phyloP scores from a whole-genome alignment of 768 basidiomycete genomes.

The Tricholoma matsutake region DNA sequence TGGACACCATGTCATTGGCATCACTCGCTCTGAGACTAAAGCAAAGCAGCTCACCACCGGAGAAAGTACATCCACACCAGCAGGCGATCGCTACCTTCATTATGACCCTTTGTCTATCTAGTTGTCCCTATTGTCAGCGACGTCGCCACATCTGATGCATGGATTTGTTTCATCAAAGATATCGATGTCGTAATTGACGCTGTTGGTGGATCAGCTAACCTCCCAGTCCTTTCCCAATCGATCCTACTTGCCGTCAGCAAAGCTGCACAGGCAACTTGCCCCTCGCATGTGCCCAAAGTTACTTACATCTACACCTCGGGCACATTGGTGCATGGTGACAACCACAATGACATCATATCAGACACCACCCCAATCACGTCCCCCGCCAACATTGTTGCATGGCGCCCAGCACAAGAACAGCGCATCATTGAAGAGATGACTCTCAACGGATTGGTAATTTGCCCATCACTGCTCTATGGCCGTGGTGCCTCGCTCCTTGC shows the following conservation, averaged over 20 bases:
- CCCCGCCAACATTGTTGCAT: background rate
- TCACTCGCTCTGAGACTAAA: background rate
- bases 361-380: background rate
- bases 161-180: background rate
- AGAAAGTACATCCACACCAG: background rate
- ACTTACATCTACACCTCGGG: background rate
- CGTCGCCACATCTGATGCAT: background rate
- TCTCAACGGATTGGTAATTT: background rate
- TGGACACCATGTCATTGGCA: background rate
- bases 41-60: background rate
- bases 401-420: background rate
- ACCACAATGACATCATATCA: background rate
- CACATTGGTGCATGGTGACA: background rate
- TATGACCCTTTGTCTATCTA: background rate
- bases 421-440: background rate
- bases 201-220: background rate
- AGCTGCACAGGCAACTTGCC: background rate
- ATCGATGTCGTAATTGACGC: background rate
- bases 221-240: background rate
- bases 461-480: background rate
- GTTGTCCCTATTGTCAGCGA: background rate
- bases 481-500: background rate
- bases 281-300: background rate
- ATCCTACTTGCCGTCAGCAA: background rate
- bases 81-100: background rate